These are phyloP conservation scores for Solanum gracilifrons DNA, from an alignment of 257 asterid genomes.

Conservation along the genomic window DNA sequence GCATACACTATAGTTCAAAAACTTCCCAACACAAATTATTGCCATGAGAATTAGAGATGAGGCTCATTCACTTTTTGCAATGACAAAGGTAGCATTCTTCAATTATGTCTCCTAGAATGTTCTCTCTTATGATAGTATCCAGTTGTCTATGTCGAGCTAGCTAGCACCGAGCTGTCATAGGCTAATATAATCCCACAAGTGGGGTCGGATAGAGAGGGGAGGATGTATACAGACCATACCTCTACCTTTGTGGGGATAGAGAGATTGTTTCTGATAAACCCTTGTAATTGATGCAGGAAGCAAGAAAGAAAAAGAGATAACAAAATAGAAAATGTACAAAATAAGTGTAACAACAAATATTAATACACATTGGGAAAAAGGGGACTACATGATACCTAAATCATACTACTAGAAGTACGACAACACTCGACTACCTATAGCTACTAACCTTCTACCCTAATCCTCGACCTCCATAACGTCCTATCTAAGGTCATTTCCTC, in stretches of 20 bases:
- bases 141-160: background rate
- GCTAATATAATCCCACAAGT: background rate
- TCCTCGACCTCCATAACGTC: background rate
- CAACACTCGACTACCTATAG: background rate
- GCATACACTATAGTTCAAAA: background rate
- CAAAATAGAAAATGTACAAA: background rate
- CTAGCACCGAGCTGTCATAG: background rate
- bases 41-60: background rate
- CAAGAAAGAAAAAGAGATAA: background rate
- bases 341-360: background rate
- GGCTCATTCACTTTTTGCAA: background rate
- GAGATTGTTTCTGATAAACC: background rate
- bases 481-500: background rate
- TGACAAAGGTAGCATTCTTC: background rate
- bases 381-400: background rate
- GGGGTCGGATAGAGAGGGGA: background rate
- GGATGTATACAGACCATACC: background rate
- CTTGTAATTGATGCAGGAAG: background rate
- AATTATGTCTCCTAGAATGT: background rate
- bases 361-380: background rate
- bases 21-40: background rate
- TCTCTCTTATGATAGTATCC: background rate
- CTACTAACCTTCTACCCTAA: background rate
- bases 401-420: background rate
- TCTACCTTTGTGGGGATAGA: background rate